These are phyloP conservation scores for Wickerhamomyces canadensis DNA, from an alignment of 805 yeast species.

Conservation along the genomic window DNA sequence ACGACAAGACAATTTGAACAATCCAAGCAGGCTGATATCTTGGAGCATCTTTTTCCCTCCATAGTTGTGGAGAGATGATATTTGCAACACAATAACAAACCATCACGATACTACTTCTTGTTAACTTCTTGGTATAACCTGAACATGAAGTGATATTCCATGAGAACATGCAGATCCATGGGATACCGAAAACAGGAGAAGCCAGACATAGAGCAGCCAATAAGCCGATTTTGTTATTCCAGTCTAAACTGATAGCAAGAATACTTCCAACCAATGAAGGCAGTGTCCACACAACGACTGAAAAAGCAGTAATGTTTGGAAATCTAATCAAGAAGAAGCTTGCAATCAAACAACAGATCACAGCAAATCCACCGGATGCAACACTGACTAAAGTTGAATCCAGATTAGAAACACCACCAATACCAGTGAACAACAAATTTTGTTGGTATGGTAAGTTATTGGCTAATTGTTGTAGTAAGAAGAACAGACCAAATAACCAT, in stretches of 20 bases:
- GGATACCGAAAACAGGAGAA: constrained; percentile 37
- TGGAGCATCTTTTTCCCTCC: constrained; percentile 44
- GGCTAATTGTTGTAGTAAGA: constrained; percentile 42
- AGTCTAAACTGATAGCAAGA: constrained; percentile 38
- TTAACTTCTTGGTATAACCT: constrained; percentile 46
- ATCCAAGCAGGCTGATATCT: constrained; percentile 44
- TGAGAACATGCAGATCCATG: constrained; percentile 33
- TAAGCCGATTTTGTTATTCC: constrained; percentile 39
- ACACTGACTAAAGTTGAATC: constrained; percentile 48
- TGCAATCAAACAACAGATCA: constrained; percentile 34
- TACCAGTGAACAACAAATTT: constrained; percentile 38
- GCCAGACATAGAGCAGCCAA: constrained; percentile 46
- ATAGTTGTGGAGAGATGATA: constrained; percentile 51
- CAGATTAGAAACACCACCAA: constrained; percentile 39
- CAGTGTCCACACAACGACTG: constrained; percentile 32
- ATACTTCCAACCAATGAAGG: constrained; percentile 43
- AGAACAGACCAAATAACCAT: constrained; percentile 36
- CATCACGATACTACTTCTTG: constrained; percentile 41
- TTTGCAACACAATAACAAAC: constrained; percentile 43
- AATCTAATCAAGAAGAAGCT: constrained; percentile 28
- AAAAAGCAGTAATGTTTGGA: constrained; percentile 34
- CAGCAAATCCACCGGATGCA: constrained; percentile 47
- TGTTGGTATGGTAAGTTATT: constrained; percentile 51
- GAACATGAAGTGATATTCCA: constrained; percentile 33
- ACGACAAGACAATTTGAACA: constrained; percentile 50